Evolutionary conservation across 2,329 filamentous ascomycete genomes (phyloP), one percentile per base, ranked within the genome.

Genomic region (Byssoonygena ceratinophila): DNA sequence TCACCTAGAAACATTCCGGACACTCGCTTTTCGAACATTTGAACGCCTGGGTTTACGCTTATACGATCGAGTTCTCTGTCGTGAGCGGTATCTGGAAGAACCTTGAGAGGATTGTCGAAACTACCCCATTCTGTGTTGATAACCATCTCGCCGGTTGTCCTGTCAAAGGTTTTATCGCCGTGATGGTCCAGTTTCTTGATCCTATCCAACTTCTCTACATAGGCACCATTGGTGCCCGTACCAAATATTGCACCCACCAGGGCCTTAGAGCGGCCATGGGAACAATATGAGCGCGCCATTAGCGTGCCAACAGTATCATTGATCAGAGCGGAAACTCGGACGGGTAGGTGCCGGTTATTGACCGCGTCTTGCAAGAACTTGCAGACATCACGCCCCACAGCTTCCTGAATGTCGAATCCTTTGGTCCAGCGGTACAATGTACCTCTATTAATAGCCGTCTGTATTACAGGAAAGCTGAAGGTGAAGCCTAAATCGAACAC

Each of bases 21-120:
- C 14, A 98, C 85, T 45, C 91, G 85, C 78, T 98, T 98, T 74
- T 98, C 92, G 65, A 97, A 98, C 87, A 97, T 95, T 66, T 98
- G 92, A 56, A 94, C 82, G 23, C 92, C 92, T 0, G 90, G 91
- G 69, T 98, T 97, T 61, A 87, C 82, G 59, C 84, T 92, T 55
- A 84, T 81, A 53, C 74, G 73, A 68, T 98, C 91, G 22, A 98
- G 76, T 53, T 81, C 77, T 46, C 76, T 72, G 66, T 98, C 92
- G 72, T 88, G 97, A 0, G 80, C 74, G 0, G 91, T 97, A 62
- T 82, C 84, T 43, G 91, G 92, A 37, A 98, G 77, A 18, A 94
- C 85, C 60, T 84, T 87, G 59, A 97, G 81, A 61, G 85, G 80
- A 72, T 97, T 97, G 71, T 98, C 92, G 64, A 98, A 98, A 53